phyloP scores from a whole-genome alignment of 805 yeast species.

The Ogataea pignaliae region DNA sequence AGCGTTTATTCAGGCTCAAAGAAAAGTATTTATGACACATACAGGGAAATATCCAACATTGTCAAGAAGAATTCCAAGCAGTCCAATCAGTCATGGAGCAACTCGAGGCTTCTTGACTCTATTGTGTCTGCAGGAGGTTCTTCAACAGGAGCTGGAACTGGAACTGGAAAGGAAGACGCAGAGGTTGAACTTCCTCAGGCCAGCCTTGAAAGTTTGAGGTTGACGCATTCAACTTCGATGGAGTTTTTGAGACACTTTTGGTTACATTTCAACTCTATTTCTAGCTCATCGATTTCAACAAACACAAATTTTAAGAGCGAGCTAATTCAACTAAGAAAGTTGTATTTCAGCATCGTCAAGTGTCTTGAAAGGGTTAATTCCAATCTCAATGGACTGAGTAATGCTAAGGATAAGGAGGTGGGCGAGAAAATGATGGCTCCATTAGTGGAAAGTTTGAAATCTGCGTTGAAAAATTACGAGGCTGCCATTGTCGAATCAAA shows the following conservation, averaged over 20 bases:
- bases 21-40: slow-evolving; percentile 37
- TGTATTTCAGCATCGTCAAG: slow-evolving; percentile 46
- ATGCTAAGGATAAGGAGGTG: slow-evolving; percentile 11
- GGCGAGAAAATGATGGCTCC: slow-evolving; percentile 35
- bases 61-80: slow-evolving; percentile 54
- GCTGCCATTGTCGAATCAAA: slow-evolving; percentile 30
- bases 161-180: slow-evolving; percentile 20
- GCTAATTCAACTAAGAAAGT: slow-evolving; percentile 34
- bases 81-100: slow-evolving; percentile 42
- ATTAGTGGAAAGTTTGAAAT: slow-evolving; percentile 37
- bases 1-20: slow-evolving; percentile 22
- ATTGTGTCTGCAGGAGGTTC: neutral
- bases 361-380: slow-evolving; percentile 42
- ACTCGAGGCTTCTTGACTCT: slow-evolving; percentile 17
- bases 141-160: neutral
- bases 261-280: slow-evolving; percentile 46
- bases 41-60: slow-evolving; percentile 40
- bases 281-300: slow-evolving; percentile 24
- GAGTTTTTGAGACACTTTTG: slow-evolving; percentile 78
- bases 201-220: slow-evolving; percentile 43
- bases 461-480: slow-evolving; percentile 46
- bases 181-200: slow-evolving; percentile 27
- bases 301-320: slow-evolving; percentile 29
- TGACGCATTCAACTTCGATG: slow-evolving; percentile 67
- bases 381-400: slow-evolving; percentile 11